These are phyloP conservation scores for Sporothrix protearum DNA, from an alignment of 2,329 filamentous ascomycete species.

Conservation along the genomic window DNA sequence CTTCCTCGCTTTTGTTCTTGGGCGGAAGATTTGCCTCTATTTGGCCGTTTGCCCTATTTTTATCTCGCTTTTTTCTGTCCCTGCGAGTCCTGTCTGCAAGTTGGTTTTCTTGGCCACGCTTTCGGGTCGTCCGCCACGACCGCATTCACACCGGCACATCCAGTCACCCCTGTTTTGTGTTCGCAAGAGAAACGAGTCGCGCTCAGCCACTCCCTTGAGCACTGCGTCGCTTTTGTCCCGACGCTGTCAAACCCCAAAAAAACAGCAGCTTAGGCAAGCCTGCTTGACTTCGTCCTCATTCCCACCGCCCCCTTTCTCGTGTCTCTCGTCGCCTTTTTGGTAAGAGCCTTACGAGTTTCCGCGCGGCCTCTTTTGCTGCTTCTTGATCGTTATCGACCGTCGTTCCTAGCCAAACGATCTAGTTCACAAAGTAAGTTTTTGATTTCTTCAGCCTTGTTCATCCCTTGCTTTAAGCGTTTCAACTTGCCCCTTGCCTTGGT, in stretches of 20 bases:
- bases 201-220: conserved; percentile 26
- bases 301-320: background rate
- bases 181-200: conserved; percentile 18
- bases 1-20: background rate
- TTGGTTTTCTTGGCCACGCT: conserved; percentile 17
- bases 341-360: conserved; percentile 3
- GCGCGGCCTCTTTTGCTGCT: background rate
- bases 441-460: background rate
- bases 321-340: conserved; percentile 14
- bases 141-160: background rate
- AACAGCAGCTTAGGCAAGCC: background rate
- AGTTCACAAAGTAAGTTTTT: conserved; percentile 20
- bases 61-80: background rate
- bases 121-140: conserved; percentile 17
- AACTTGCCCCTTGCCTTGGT: background rate
- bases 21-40: background rate
- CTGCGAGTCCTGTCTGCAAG: background rate
- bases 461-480: background rate
- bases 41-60: conserved; percentile 22
- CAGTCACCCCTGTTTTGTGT: conserved; percentile 16
- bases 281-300: background rate
- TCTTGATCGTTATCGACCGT: conserved; percentile 8
- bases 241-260: conserved; percentile 18
- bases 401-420: conserved; percentile 15
- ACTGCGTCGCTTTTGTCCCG: conserved; percentile 20